phyloP scores from a whole-genome alignment of 169 alveolate species.

The Plasmodium relictum region DNA sequence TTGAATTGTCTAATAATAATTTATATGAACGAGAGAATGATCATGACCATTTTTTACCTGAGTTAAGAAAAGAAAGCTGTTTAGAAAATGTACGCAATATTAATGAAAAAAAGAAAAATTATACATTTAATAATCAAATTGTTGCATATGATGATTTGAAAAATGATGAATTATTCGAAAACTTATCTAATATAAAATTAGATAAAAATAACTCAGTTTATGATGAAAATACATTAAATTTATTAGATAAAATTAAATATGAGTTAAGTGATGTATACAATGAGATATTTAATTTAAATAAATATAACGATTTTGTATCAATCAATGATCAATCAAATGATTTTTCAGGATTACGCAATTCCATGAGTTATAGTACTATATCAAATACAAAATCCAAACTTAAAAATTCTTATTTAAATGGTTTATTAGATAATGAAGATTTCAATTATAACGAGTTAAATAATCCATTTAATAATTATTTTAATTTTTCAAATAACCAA shows the following conservation, averaged over 20 bases:
- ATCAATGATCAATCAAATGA: background rate
- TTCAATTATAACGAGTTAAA: background rate
- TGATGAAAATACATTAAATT: conserved; percentile 24
- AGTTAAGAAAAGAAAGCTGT: background rate
- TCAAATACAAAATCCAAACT: background rate
- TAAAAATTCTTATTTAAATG: background rate
- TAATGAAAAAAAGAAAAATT: background rate
- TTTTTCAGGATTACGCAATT: conserved; percentile 35
- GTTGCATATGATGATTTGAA: conserved; percentile 42
- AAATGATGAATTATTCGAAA: conserved; percentile 13
- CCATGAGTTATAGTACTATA: background rate
- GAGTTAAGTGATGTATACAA: conserved; percentile 56
- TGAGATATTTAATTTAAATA: conserved; percentile 33
- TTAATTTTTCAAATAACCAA: background rate
- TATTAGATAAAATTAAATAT: conserved; percentile 35
- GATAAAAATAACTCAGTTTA: conserved; percentile 7
- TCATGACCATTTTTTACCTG: background rate
- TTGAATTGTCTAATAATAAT: background rate
- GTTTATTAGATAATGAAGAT: background rate
- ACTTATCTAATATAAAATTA: conserved; percentile 1
- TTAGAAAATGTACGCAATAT: background rate
- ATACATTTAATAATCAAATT: conserved; percentile 26
- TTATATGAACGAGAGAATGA: background rate
- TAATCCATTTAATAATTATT: background rate
- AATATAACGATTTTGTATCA: conserved; percentile 10